Base-by-base conservation (phyloP, 257 asterid genomes). In the Echites panduratus region DNA sequence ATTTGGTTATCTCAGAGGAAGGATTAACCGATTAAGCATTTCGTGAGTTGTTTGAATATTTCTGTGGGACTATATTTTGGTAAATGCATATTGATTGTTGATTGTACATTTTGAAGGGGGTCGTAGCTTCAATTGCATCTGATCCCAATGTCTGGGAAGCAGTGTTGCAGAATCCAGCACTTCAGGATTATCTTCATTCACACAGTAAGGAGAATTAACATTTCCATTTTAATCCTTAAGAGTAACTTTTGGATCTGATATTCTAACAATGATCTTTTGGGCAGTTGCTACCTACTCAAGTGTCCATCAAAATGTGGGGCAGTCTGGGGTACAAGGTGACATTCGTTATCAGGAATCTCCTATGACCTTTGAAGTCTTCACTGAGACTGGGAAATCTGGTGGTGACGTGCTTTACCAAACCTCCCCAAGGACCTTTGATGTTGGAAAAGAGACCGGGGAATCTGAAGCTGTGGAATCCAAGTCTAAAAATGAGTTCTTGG, bases 121-220 rank as follows among this genome's bases (percentile, higher is more conserved):
- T 90, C 71, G 96, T 90, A 82, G 96, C 98, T 77, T 90, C 98
- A 52, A 84, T 92, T 78, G 96, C 94, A 26, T 78, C 82, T 53
- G 98, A 92, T 76, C 88, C 83, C 62, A 88, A 88, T 77, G 98
- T 92, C 8, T 92, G 96, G 96, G 82, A 82, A 9, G 93, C 98
- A 0, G 92, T 90, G 20, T 66, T 86, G 66, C 84, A 77, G 66
- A 92, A 92, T 70, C 80, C 77, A 43, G 87, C 80, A 72, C 89
- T 92, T 62, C 95, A 83, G 79, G 85, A 75, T 68, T 90, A 80
- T 80, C 79, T 92, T 57, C 83, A 74, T 48, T 82, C 90, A 0
- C 89, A 90, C 19, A 16, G 69, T 64, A 80, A 73, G 27, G 79
- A 78, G 3, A 48, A 20, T 90, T 85, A 78, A 80, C 85, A 68